A percentile compares a stretch with the other conserved stretches of the same genome.
phyloP scores from a whole-genome alignment of 345 rosid species.

The Eucalyptus albens region DNA sequence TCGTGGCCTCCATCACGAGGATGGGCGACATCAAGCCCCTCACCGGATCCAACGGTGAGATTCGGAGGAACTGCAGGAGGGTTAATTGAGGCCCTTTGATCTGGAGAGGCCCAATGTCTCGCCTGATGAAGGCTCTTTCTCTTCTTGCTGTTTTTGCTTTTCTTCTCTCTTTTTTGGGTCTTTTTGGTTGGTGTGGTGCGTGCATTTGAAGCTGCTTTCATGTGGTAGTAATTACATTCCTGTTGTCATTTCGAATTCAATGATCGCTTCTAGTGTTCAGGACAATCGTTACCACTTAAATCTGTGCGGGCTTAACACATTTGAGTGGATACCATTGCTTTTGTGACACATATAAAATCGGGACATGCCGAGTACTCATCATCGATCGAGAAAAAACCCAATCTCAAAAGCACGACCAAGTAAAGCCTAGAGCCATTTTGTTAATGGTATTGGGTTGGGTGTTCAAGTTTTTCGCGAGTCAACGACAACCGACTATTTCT shows the following conservation, averaged over 20 bases:
- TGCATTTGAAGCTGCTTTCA: not conserved
- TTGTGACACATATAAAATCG: not conserved
- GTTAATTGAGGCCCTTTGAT: not conserved
- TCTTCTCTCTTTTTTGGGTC: not conserved
- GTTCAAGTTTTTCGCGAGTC: not conserved
- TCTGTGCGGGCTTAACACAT: not conserved
- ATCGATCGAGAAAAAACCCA: not conserved
- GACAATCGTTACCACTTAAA: not conserved
- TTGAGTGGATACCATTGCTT: not conserved
- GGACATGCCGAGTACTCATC: not conserved
- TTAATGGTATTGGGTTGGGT: not conserved
- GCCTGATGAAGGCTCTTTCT: not conserved
- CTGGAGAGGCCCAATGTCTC: not conserved
- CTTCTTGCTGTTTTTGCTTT: not conserved
- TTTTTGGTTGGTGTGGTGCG: not conserved
- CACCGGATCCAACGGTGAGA: constrained; percentile 26
- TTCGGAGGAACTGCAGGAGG: constrained; percentile 28
- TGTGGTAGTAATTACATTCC: not conserved
- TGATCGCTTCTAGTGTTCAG: not conserved
- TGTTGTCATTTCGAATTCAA: not conserved
- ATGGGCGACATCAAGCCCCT: constrained; percentile 36
- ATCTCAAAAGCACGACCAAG: not conserved
- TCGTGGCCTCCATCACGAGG: constrained; percentile 23
- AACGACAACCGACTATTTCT: not conserved
- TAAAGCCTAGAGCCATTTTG: not conserved